These are phyloP conservation scores for Pythium graminicola DNA, from an alignment of 352 stramenopile genomes.

Conservation along the genomic window DNA sequence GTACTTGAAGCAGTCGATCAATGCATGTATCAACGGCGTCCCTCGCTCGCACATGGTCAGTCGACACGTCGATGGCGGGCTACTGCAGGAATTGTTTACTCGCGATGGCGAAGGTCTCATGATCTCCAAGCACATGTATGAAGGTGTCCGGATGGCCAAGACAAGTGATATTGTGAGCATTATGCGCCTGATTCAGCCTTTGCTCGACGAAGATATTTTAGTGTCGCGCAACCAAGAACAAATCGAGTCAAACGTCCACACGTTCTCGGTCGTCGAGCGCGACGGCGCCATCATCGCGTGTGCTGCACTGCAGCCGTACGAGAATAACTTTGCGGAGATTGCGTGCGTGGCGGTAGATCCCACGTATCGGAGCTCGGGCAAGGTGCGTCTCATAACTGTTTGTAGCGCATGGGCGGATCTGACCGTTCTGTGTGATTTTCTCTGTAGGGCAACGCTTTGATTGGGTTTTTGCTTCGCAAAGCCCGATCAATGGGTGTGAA, in stretches of 20 bases:
- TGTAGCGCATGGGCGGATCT: too few relatives aligned
- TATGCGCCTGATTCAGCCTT: conserved; percentile 83
- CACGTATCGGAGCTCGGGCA: conserved; percentile 76
- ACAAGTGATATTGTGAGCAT: conserved; percentile 89
- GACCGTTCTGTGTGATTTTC: background rate
- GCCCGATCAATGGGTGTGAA: conserved; percentile 76
- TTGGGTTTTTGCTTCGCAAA: conserved; percentile 89
- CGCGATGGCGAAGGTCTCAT: conserved; percentile 95
- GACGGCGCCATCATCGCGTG: conserved; percentile 87
- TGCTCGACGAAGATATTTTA: conserved; percentile 83
- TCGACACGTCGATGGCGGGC: conserved; percentile 77
- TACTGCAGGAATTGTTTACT: conserved; percentile 98
- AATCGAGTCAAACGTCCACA: conserved; percentile 86
- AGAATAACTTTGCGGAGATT: conserved; percentile 88
- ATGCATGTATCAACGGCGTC: conserved; percentile 78
- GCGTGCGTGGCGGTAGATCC: conserved; percentile 87
- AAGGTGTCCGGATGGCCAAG: conserved; percentile 90
- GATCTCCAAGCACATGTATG: conserved; percentile 96
- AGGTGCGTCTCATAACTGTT: conserved; percentile 37
- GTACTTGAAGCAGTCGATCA: conserved; percentile 82
- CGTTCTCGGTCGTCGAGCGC: conserved; percentile 83
- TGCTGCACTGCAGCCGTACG: conserved; percentile 84
- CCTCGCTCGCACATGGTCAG: conserved; percentile 83
- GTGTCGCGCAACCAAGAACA: conserved; percentile 85
- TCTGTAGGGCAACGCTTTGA: conserved; percentile 75